Conservation (phyloP, 2,329 filamentous ascomycete genomes). For the Alternaria angustiovoidea region DNA sequence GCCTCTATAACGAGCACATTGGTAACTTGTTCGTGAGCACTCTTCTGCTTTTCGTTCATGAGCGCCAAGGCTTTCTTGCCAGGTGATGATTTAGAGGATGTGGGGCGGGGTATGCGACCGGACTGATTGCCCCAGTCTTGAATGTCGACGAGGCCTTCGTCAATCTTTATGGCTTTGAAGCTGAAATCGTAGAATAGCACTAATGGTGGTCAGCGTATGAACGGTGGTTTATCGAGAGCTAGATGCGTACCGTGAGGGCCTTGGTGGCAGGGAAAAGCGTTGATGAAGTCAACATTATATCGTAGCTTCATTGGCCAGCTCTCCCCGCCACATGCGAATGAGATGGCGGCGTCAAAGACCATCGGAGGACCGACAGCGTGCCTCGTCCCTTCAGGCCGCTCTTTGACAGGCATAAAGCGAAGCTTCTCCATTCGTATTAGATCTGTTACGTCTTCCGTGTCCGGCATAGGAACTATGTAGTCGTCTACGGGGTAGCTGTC, state of each 20-base stretch:
- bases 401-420: constrained; percentile 61
- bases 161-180: constrained; percentile 66
- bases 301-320: constrained; percentile 51
- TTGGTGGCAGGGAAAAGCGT: constrained; percentile 53
- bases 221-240: no score
- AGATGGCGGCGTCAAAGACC: constrained; percentile 50
- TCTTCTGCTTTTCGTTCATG: constrained; percentile 26
- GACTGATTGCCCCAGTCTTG: constrained; percentile 67
- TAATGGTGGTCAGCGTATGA: constrained; percentile 21
- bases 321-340: constrained; percentile 51
- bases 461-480: constrained; percentile 68
- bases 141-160: constrained; percentile 69
- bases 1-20: constrained; percentile 76
- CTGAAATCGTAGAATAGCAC: constrained; percentile 77
- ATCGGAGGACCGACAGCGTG: constrained; percentile 43
- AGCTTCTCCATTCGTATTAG: constrained; percentile 75
- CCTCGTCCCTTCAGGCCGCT: constrained; percentile 40
- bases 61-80: constrained; percentile 43
- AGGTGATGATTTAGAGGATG: constrained; percentile 43
- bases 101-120: constrained; percentile 39
- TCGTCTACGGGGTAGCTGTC: constrained; percentile 71
- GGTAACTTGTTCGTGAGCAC: constrained; percentile 57
- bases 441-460: constrained; percentile 67
- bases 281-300: constrained; percentile 54
- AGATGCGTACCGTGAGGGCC: constrained; percentile 50